Percentiles rank a stretch among this genome's conserved stretches.
Evolutionary conservation across 108 stramenopile species (phyloP).

Genomic region (Chaetoceros tenuissimus): DNA sequence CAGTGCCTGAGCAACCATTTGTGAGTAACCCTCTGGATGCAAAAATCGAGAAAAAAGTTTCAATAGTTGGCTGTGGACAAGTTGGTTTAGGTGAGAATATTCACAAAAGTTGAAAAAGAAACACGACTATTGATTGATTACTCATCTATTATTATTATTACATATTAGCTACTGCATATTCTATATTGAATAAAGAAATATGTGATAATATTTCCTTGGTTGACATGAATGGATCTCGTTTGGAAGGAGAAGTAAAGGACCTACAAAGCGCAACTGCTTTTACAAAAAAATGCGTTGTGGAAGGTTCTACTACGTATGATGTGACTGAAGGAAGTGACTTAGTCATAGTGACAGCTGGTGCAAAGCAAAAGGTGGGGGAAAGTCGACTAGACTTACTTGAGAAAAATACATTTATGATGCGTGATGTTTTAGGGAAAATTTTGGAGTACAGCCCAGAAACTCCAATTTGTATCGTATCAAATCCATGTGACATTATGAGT

Average conservation of each 20-base stretch:
- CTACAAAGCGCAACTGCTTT: conserved; percentile 37
- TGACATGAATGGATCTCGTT: conserved; percentile 30
- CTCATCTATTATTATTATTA: neutral
- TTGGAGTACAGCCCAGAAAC: conserved; percentile 29
- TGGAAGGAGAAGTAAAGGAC: conserved; percentile 43
- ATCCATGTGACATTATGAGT: conserved; percentile 49
- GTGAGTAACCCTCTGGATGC: too few species aligned
- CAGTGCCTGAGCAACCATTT: too few species aligned
- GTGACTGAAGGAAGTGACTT: conserved; percentile 25
- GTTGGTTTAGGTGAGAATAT: conserved; percentile 10
- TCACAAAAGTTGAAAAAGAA: neutral
- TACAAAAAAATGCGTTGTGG: conserved; percentile 17
- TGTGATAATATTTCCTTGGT: conserved; percentile 32
- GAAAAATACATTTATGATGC: conserved; percentile 34
- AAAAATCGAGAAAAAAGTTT: conserved; percentile 42
- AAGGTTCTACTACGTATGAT: conserved; percentile 22
- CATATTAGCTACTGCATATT: conserved; percentile 20
- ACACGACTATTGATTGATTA: neutral
- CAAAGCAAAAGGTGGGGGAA: conserved; percentile 38
- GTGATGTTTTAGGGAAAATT: conserved; percentile 35
- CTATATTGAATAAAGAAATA: conserved; percentile 31
- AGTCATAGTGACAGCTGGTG: conserved; percentile 47
- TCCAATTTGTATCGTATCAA: conserved; percentile 35
- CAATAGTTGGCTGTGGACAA: conserved; percentile 35
- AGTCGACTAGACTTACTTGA: conserved; percentile 28